Conservation (phyloP, 1,284 basidiomycete genomes). For the Ganoderma sinense region DNA sequence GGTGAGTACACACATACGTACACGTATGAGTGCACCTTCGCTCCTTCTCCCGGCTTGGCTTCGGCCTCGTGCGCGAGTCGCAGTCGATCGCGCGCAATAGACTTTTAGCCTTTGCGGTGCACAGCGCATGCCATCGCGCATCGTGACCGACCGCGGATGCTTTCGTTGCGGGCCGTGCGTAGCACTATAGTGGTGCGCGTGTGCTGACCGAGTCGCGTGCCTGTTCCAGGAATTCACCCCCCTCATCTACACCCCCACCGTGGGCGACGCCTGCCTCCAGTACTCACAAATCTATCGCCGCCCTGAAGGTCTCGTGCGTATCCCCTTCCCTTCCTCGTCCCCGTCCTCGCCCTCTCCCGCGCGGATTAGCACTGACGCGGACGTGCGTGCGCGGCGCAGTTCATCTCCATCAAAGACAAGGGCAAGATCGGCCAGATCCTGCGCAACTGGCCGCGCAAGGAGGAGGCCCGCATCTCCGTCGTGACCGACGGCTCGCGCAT, state of each 20-base stretch:
- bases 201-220: not conserved
- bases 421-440: constrained; percentile 78
- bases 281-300: constrained; percentile 85
- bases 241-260: constrained; percentile 91
- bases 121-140: not conserved
- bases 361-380: no score
- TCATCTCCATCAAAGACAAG: constrained; percentile 88
- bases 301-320: constrained; percentile 78
- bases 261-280: constrained; percentile 91
- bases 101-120: constrained; percentile 5
- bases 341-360: constrained; percentile 9
- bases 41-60: no score
- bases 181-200: not conserved
- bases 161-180: not conserved
- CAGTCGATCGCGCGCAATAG: not conserved
- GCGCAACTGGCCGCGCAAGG: constrained; percentile 77
- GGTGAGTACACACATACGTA: constrained; percentile 38
- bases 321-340: not conserved
- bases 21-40: no score
- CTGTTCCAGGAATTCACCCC: constrained; percentile 72
- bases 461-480: constrained; percentile 83
- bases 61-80: not conserved
- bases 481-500: constrained; percentile 94
- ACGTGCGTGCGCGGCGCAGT: constrained; percentile 49
- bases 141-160: not conserved